A percentile compares a stretch with the other conserved stretches of the same genome.
Evolutionary conservation across 306 rosid species (phyloP).

Genomic region (Sesbania bispinosa): DNA sequence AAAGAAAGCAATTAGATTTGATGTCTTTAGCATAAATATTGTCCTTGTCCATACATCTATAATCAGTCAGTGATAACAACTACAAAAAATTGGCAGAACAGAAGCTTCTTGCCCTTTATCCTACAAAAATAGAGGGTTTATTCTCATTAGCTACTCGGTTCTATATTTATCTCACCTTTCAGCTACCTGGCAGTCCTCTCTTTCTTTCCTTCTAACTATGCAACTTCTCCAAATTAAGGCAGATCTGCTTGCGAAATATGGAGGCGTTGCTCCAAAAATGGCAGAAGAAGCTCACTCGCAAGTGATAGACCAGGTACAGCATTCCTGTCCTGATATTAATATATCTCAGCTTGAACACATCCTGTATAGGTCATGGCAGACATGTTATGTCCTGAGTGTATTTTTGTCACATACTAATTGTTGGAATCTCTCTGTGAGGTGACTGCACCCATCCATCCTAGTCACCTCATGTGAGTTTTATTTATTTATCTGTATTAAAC

Average conservation of each 20-base stretch:
- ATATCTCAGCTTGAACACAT: neutral
- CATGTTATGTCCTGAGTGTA: neutral
- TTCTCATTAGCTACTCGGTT: constrained; percentile 8
- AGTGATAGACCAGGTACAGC: constrained; percentile 74
- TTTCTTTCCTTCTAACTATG: constrained; percentile 14
- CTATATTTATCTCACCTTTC: neutral
- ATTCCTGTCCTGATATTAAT: constrained; percentile 10
- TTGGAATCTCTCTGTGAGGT: neutral
- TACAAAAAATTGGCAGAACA: neutral
- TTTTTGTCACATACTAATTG: neutral
- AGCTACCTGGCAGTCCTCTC: neutral
- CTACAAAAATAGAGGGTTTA: neutral
- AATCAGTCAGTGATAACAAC: neutral
- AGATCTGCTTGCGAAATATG: constrained; percentile 79
- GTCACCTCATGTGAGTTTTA: neutral
- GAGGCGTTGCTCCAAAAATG: constrained; percentile 98
- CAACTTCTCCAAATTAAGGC: constrained; percentile 56
- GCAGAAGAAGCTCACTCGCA: constrained; percentile 93
- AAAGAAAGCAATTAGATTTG: neutral
- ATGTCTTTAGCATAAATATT: neutral
- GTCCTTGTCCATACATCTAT: neutral
- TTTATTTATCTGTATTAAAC: neutral
- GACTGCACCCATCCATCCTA: neutral
- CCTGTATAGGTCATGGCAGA: neutral
- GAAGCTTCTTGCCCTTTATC: neutral